Base-by-base conservation (phyloP, 75 land plant genomes). In the Cupressus sempervirens region DNA sequence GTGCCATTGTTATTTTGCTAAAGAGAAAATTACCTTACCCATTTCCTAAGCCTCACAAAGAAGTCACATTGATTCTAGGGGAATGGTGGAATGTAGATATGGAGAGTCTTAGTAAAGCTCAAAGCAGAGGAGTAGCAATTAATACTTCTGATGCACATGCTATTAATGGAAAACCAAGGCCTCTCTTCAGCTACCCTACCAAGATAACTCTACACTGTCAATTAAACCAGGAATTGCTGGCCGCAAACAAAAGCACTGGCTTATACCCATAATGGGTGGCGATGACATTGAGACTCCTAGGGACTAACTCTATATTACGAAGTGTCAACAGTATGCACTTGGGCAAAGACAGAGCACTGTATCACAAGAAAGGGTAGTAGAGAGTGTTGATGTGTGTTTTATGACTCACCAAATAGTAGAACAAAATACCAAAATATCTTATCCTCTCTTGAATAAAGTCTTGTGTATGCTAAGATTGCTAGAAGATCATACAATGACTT, bases 11-110 rank as follows among this genome's bases (percentile, higher is more conserved):
- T 87, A 92, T 96, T 91, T 88, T 83, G 13, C 98, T 95, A 12
- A 80, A n/a, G 29, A 41, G 3, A 16, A 35, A 4, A 7, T 48
- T 43, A 18, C 32, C 67, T 0, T 93, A 90, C 41, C 94, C 96
- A n/a, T 93, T 89, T 86, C 90, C 91, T 4, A 88, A 86, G n/a
- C 93, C 93, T 76, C 12, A 92, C 72, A 76, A 83, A 32, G 95
- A 94, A 83, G 32, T 87, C 86, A 90, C 90, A 38, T 87, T 94
- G 26, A 15, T 93, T 0, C 77, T 94, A 95, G 98, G 98, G 29
- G 97, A 96, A 85, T 96, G 98, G 98, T 96, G 93, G 93, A 91
- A 96, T 86, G 88, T 81, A 4, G 90, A 95, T 73, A 89, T 92
- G 2, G 90, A 90, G 43, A 88, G 73, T 23, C 48, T 91, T 13